Percentiles rank a stretch among this genome's conserved stretches.
Evolutionary conservation across 129 eudicot species (phyloP).

Genomic region (Smallanthus sonchifolius): DNA sequence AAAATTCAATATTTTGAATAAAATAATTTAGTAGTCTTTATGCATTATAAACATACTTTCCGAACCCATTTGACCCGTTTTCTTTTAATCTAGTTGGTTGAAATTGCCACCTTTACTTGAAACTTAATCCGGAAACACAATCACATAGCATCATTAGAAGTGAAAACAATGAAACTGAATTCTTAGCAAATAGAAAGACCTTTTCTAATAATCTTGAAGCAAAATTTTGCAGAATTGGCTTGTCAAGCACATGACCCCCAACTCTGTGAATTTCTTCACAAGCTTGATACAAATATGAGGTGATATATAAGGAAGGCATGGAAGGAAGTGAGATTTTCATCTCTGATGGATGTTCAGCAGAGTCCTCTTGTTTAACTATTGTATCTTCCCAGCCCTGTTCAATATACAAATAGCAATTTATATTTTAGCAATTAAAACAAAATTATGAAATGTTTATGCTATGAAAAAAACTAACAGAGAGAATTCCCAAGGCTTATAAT

Average conservation of each 20-base stretch:
- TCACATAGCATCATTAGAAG: background rate
- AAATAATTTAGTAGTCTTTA: background rate
- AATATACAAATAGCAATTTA: background rate
- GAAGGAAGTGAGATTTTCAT: constrained; percentile 91
- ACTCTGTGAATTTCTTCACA: constrained; percentile 90
- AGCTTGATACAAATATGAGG: constrained; percentile 75
- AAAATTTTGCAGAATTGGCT: constrained; percentile 66
- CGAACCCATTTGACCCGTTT: background rate
- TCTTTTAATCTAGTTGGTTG: background rate
- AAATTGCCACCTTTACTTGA: background rate
- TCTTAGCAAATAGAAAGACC: constrained; percentile 35
- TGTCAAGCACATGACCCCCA: constrained; percentile 95
- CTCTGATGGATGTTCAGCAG: constrained; percentile 66
- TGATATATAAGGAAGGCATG: constrained; percentile 77
- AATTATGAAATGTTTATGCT: background rate
- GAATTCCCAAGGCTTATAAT: background rate
- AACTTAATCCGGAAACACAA: constrained; percentile 2
- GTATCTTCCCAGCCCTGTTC: constrained; percentile 96
- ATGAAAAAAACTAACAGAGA: background rate
- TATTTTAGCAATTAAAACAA: background rate
- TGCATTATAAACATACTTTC: background rate
- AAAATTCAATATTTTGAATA: background rate
- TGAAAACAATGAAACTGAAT: background rate
- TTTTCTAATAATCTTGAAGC: constrained; percentile 72
- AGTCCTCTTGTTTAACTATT: constrained; percentile 75